Base-by-base conservation (phyloP, 2,329 filamentous ascomycete genomes). In the Fusarium neocosmosporiellum region DNA sequence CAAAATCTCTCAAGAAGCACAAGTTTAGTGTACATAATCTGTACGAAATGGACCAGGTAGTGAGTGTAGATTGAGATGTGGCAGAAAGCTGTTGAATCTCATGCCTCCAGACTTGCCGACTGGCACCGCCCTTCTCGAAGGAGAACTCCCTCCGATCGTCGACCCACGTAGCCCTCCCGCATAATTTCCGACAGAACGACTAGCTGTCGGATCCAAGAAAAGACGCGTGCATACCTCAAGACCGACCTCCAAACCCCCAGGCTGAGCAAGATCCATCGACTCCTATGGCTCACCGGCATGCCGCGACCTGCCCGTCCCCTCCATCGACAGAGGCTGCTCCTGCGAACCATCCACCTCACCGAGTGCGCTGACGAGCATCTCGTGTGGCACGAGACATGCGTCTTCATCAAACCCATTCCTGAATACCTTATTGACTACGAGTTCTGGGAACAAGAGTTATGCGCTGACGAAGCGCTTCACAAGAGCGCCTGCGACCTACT, bases 201-300 rank as follows among this genome's bases (percentile, higher is more conserved):
- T 31, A 10, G 16, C 18, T 59, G 13, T 36, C 33, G n/a, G 57
- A 59, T 59, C 8, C 16, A 20, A 43, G 16, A n/a, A 46, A 43
- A 41, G 27, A 46, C 57, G 43, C 57, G 1, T 9, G 57, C 22
- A 31, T 59, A 59, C 20, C 57, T 46, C 57, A 14, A 43, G 34
- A 20, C 33, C 20, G 53, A 57, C 36, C 53, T 57, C 10, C 31
- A 36, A 20, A 65, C 68, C 7, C 55, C 58, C 7, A 53, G 34
- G n/a, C 53, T 70, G 13, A 29, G 55, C 24, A 57, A 16, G 2
- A 41, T 67, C 31, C 39, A 67, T 29, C 2, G 13, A 2, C 54
- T 60, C 16, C 54, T 67, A n/a, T 70, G 67, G 67, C 55, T 70
- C n/a, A 60, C 67, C 5, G 64, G 67, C n/a, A 48, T 70, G 22